phyloP scores from a whole-genome alignment of 352 stramenopile genomes.

The Globisporangium paddicum region DNA sequence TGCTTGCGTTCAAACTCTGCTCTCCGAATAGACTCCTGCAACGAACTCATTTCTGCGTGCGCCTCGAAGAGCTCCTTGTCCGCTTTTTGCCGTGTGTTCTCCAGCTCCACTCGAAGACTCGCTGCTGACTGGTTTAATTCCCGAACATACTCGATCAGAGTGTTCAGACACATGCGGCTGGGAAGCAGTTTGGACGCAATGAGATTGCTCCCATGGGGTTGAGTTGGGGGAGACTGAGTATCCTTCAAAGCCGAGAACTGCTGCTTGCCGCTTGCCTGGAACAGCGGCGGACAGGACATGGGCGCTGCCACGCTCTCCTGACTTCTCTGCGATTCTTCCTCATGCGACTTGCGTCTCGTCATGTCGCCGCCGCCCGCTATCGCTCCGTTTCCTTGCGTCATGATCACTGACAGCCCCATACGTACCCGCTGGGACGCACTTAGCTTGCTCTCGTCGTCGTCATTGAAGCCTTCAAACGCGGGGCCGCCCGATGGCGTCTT shows the following conservation, averaged over 20 bases:
- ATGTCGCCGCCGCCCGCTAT: neutral
- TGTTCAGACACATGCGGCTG: slow-evolving; percentile 52
- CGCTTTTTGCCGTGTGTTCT: slow-evolving; percentile 43
- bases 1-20: slow-evolving; percentile 30
- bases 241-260: slow-evolving; percentile 17
- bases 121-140: slow-evolving; percentile 69
- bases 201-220: slow-evolving; percentile 24
- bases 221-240: slow-evolving; percentile 12
- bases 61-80: slow-evolving; percentile 47
- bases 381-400: slow-evolving; percentile 16
- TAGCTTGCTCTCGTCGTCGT: slow-evolving; percentile 22
- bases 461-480: slow-evolving; percentile 21
- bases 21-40: slow-evolving; percentile 44
- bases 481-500: slow-evolving; percentile 51
- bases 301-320: slow-evolving; percentile 9
- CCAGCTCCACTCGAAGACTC: slow-evolving; percentile 51
- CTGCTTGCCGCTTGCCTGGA: slow-evolving; percentile 25
- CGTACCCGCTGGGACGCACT: slow-evolving; percentile 58
- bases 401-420: slow-evolving; percentile 43
- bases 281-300: slow-evolving; percentile 35
- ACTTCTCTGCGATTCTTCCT: slow-evolving; percentile 18
- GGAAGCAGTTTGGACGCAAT: slow-evolving; percentile 57
- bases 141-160: slow-evolving; percentile 69
- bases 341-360: slow-evolving; percentile 8
- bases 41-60: slow-evolving; percentile 28